phyloP scores from a whole-genome alignment of 176 grass and related monocot genomes.

The Tillandsia leiboldiana region DNA sequence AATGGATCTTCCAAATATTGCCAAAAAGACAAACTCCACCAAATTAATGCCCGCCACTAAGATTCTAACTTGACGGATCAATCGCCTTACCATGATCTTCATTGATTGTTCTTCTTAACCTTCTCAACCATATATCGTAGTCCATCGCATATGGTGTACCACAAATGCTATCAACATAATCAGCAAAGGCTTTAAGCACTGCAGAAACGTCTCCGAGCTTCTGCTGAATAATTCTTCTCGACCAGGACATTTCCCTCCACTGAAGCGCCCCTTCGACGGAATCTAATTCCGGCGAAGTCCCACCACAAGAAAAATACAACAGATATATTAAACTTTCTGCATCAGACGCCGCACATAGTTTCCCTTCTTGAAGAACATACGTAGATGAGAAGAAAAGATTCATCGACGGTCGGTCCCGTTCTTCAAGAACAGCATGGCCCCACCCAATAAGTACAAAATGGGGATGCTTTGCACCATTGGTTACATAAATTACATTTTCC shows the following conservation, averaged over 20 bases:
- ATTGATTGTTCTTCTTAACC: conserved; percentile 64
- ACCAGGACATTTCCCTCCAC: conserved; percentile 91
- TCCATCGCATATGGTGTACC: conserved; percentile 90
- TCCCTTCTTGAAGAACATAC: conserved; percentile 86
- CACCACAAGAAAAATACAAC: conserved; percentile 81
- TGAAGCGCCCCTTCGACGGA: conserved; percentile 88
- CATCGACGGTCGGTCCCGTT: conserved; percentile 69
- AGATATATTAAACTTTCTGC: conserved; percentile 92
- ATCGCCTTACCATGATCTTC: conserved; percentile 96
- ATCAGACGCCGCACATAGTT: conserved; percentile 82
- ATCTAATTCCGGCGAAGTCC: conserved; percentile 70
- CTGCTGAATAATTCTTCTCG: conserved; percentile 91
- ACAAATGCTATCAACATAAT: conserved; percentile 96
- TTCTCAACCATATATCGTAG: conserved; percentile 96
- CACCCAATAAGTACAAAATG: conserved; percentile 84
- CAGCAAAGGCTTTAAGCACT: conserved; percentile 90
- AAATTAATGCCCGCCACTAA: conserved; percentile 13
- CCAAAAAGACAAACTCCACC: neutral
- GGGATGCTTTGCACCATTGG: conserved; percentile 44
- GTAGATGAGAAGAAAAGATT: conserved; percentile 94
- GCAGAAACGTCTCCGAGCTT: conserved; percentile 76
- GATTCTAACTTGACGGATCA: conserved; percentile 38
- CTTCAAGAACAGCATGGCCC: conserved; percentile 94
- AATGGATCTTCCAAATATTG: conserved; percentile 21
- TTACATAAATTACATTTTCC: conserved; percentile 79